Evolutionary conservation across 306 rosid species (phyloP).

Genomic region (Spatholobus suberectus): DNA sequence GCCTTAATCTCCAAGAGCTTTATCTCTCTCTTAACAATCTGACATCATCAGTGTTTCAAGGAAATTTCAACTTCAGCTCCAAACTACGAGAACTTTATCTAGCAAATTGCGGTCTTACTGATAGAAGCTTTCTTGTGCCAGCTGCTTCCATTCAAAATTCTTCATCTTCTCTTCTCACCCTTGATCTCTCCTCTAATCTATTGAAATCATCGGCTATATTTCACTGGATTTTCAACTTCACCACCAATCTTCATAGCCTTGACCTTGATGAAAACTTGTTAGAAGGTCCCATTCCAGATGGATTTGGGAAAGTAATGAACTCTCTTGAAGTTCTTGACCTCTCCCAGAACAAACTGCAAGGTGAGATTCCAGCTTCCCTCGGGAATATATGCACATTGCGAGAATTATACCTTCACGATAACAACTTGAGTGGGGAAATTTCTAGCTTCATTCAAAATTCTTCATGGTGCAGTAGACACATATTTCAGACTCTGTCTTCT

Average conservation of each 20-base stretch:
- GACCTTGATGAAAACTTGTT: not conserved
- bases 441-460: not conserved
- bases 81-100: not conserved
- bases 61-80: not conserved
- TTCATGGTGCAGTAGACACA: not conserved
- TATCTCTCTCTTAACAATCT: not conserved
- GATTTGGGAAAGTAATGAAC: slow-evolving; percentile 13
- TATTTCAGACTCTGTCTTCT: not conserved
- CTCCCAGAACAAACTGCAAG: not conserved
- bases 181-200: not conserved
- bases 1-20: not conserved
- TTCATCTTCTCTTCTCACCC: slow-evolving; percentile 23
- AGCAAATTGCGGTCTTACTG: not conserved
- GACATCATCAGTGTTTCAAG: not conserved
- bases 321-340: not conserved
- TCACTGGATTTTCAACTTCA: not conserved
- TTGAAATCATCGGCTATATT: slow-evolving; percentile 1
- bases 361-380: not conserved
- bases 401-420: rapidly evolving
- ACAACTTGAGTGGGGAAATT: slow-evolving; percentile 25
- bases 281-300: slow-evolving; percentile 15
- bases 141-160: not conserved
- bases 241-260: slow-evolving; percentile 17
- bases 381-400: slow-evolving; percentile 22
- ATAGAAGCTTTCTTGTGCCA: not conserved